Base-by-base conservation (phyloP, 2,329 filamentous ascomycete species). In the Colletotrichum cuscutae region DNA sequence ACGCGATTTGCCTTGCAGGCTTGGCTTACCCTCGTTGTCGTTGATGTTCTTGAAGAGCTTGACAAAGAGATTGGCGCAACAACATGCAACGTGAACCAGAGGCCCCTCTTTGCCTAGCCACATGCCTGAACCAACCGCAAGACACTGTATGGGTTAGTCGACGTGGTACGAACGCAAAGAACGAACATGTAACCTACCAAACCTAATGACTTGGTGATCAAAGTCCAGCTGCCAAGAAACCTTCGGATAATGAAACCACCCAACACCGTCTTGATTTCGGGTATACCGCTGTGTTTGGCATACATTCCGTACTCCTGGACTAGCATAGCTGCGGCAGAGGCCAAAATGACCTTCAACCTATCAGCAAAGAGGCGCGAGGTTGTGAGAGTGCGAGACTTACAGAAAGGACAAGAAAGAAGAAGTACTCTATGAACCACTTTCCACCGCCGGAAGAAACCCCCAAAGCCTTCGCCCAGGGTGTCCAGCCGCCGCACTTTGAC, bases 31-130 rank as follows among this genome's bases (percentile, higher is more conserved):
- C 89, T 99, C 96, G 79, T 99, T 98, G 65, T 88, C 88, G 76
- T 94, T 94, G 73, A 98, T 92, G 76, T 89, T 91, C 54, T 89
- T 87, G 76, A 97, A 98, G 11, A 96, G 85, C 81, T 97, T 97
- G 89, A 97, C 97, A 79, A 98, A 95, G 11, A 98, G 84, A 80
- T 97, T 98, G 59, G 96, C 95, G 80, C 95, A 98, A 82, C 97
- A 98, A 84, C 97, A 98, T 72, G 96, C 96, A 26, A 98, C 95
- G 82, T 99, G 96, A 6, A 99, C 96, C 49, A 98, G 85, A 1
- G 96, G 96, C 1, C 96, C 96, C 86, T 99, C 96, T 82, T 98
- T 98, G 37, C 96, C 96, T 15, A 98, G 86, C 96, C 97, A 98
- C 87, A 99, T 92, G 63, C 96, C 96, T 6, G 95, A 98, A 76